Conservation (phyloP, 179 eudicot species). For the Sideroxylon spinosum region DNA sequence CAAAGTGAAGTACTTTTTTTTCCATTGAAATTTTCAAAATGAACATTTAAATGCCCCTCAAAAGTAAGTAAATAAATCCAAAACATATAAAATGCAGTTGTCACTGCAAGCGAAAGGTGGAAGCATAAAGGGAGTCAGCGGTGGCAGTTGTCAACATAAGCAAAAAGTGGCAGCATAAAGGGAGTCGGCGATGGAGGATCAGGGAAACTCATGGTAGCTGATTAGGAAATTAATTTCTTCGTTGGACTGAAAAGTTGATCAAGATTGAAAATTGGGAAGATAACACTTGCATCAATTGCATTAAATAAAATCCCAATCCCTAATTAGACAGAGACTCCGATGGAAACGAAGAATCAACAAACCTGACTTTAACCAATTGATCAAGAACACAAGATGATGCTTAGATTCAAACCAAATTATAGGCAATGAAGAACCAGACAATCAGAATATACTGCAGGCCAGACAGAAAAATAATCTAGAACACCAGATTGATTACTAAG, state of each 20-base stretch:
- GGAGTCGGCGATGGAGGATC: constrained; percentile 30
- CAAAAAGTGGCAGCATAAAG: constrained; percentile 27
- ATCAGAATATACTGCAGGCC: neutral
- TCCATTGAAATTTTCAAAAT: too few relatives aligned
- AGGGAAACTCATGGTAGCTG: constrained; percentile 35
- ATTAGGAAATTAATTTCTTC: too few relatives aligned
- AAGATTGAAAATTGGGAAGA: neutral
- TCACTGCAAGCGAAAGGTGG: constrained; percentile 35
- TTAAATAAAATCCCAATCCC: neutral
- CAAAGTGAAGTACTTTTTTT: too few relatives aligned
- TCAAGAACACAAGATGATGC: neutral
- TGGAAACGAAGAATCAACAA: neutral
- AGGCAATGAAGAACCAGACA: neutral
- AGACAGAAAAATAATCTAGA: neutral
- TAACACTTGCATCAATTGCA: neutral
- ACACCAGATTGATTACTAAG: neutral
- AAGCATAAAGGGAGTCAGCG: constrained; percentile 21
- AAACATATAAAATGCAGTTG: constrained; percentile 12
- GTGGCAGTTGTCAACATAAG: constrained; percentile 31
- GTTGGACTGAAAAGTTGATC: neutral
- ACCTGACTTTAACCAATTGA: neutral
- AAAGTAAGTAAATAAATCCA: too few relatives aligned
- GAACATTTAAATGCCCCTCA: too few relatives aligned
- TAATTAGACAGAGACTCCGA: neutral
- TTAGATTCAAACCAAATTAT: neutral